phyloP scores from a whole-genome alignment of 2,329 filamentous ascomycete genomes.

The Stylonectria norvegica region DNA sequence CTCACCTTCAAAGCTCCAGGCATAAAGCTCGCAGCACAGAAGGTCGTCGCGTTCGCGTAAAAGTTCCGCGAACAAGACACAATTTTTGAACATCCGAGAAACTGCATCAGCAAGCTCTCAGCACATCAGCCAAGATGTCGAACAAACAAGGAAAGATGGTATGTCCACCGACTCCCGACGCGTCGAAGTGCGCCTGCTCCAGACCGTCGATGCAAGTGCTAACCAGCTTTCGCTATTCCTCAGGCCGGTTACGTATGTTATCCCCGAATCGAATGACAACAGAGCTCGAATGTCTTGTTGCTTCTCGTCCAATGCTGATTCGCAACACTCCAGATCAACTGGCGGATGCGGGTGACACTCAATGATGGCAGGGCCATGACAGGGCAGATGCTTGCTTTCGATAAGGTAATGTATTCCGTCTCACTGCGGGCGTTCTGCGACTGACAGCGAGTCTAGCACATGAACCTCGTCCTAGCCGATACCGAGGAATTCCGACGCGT shows the following conservation, averaged over 20 bases:
- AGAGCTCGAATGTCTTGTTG: no score
- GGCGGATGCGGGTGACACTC: constrained; percentile 95
- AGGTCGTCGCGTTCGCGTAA: constrained; percentile 39
- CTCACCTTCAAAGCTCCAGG: constrained; percentile 42
- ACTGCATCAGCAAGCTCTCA: constrained; percentile 32
- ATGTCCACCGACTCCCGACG: no score
- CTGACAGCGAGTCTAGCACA: constrained; percentile 62
- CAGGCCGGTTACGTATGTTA: constrained; percentile 69
- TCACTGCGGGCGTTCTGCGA: not conserved
- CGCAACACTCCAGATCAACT: constrained; percentile 75
- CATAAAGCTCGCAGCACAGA: constrained; percentile 44
- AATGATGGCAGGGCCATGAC: constrained; percentile 95
- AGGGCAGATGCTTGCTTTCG: constrained; percentile 96
- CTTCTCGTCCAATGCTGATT: constrained; percentile 16
- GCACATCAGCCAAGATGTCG: constrained; percentile 33
- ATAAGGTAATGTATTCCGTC: constrained; percentile 64
- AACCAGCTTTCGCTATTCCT: constrained; percentile 48
- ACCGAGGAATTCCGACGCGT: constrained; percentile 96
- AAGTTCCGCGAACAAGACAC: constrained; percentile 36
- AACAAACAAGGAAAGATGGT: constrained; percentile 99
- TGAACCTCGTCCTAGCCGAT: constrained; percentile 98
- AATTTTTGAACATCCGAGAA: constrained; percentile 43
- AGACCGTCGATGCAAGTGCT: constrained; percentile 56
- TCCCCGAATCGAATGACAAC: constrained; percentile 14
- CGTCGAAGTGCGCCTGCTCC: constrained; percentile 30